phyloP scores from a whole-genome alignment of 352 stramenopile species.

The Phytopythium ostracodes region DNA sequence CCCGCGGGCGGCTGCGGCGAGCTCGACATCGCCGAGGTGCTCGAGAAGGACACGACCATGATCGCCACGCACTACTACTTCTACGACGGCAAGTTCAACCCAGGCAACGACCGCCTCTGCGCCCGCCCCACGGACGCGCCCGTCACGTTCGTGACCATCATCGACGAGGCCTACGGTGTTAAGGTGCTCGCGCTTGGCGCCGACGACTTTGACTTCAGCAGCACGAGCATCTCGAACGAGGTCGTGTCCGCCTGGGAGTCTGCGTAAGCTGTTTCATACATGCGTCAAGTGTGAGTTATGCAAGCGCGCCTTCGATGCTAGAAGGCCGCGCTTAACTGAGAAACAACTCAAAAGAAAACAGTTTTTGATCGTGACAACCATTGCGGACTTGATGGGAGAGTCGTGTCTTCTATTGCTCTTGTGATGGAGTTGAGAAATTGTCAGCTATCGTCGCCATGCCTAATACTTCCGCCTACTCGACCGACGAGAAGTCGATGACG shows the following conservation, averaged over 20 bases:
- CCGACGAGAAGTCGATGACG: constrained; percentile 63
- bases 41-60: constrained; percentile 51
- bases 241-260: constrained; percentile 56
- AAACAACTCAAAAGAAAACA: neutral
- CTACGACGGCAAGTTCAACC: constrained; percentile 50
- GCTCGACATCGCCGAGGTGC: constrained; percentile 73
- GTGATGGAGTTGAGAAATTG: neutral
- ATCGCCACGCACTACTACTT: constrained; percentile 84
- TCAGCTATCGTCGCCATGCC: too few relatives aligned
- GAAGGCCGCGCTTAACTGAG: neutral
- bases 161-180: constrained; percentile 61
- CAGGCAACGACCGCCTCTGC: constrained; percentile 60
- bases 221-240: constrained; percentile 39
- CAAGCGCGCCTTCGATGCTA: neutral
- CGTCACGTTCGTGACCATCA: constrained; percentile 66
- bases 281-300: neutral
- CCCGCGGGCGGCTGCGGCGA: constrained; percentile 65
- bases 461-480: too few relatives aligned
- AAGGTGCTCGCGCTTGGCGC: constrained; percentile 57
- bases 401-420: neutral
- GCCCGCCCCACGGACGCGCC: constrained; percentile 41
- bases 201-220: constrained; percentile 64
- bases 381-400: neutral
- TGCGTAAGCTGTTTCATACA: constrained; percentile 15
- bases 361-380: too few relatives aligned